Percentiles rank a stretch among this genome's conserved stretches.
phyloP scores from a whole-genome alignment of 805 yeast genomes.

The Wickerhamomyces alni region DNA sequence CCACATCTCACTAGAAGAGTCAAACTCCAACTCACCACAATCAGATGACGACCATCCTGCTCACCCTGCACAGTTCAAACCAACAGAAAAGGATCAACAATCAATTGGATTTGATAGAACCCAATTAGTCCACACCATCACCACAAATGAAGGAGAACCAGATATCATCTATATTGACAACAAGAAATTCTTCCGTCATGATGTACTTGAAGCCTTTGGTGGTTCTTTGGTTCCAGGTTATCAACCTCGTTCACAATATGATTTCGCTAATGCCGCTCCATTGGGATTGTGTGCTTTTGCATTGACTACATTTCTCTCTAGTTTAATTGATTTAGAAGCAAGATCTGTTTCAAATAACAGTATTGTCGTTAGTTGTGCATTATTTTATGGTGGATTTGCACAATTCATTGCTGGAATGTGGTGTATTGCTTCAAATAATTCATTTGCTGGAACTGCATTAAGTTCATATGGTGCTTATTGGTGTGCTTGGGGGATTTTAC shows the following conservation, averaged over 20 bases:
- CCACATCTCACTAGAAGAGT: background rate
- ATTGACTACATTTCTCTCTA: constrained; percentile 54
- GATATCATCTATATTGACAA: constrained; percentile 20
- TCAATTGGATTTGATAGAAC: background rate
- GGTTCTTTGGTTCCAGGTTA: constrained; percentile 66
- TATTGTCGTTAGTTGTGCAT: constrained; percentile 53
- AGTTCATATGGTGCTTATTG: constrained; percentile 50
- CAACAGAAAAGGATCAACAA: background rate
- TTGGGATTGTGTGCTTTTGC: constrained; percentile 59
- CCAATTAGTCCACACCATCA: constrained; percentile 10
- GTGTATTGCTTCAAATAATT: constrained; percentile 57
- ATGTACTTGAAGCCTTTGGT: constrained; percentile 56
- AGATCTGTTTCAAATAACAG: constrained; percentile 50
- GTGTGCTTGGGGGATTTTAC: constrained; percentile 57
- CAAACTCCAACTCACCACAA: background rate
- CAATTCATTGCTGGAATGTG: constrained; percentile 63
- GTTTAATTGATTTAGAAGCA: constrained; percentile 48
- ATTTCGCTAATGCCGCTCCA: constrained; percentile 60
- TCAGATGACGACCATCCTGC: background rate
- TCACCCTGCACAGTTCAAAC: background rate
- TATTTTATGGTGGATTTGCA: constrained; percentile 58
- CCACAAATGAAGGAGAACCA: constrained; percentile 20
- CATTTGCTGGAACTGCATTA: constrained; percentile 52
- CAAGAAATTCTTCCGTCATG: constrained; percentile 32
- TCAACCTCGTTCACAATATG: constrained; percentile 41